A percentile compares a stretch with the other conserved stretches of the same genome.
Conservation (phyloP, 2,329 filamentous ascomycete genomes). For the Cladorrhinum sp. region DNA sequence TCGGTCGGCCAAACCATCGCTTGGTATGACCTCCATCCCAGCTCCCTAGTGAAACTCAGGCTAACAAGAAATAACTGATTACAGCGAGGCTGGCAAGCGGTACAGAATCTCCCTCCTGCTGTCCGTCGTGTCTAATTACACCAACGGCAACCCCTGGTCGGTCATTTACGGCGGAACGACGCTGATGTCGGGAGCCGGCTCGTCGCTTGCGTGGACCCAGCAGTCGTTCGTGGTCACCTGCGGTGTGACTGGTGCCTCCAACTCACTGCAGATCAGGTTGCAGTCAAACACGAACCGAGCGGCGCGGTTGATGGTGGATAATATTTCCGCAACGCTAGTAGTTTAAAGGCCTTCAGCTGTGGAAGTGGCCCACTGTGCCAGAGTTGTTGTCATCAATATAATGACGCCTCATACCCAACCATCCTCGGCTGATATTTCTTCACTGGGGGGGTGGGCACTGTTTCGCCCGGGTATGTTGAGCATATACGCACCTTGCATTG, state of each 20-base stretch:
- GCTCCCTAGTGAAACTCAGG: too few species aligned
- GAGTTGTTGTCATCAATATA: too few species aligned
- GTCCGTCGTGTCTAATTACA: neutral
- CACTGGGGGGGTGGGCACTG: too few species aligned
- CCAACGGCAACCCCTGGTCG: slow-evolving; percentile 1
- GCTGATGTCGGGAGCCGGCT: neutral
- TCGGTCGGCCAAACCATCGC: neutral
- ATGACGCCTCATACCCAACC: too few species aligned
- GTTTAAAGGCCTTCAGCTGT: too few species aligned
- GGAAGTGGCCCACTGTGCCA: too few species aligned
- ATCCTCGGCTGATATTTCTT: too few species aligned
- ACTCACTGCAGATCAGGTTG: neutral
- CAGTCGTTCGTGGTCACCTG: neutral
- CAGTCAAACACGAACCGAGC: neutral
- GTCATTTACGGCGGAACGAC: neutral
- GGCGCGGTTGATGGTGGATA: neutral
- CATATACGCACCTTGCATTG: too few species aligned
- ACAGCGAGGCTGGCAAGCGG: neutral
- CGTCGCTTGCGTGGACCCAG: neutral
- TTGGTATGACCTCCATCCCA: too few species aligned
- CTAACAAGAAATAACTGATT: too few species aligned
- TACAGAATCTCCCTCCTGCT: neutral
- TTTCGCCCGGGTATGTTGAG: too few species aligned
- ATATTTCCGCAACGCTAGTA: neutral
- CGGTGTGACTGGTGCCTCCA: neutral